Evolutionary conservation across 305 asterid species (phyloP), one percentile per base, ranked within the genome.

Genomic region (Fraxinus ornus): DNA sequence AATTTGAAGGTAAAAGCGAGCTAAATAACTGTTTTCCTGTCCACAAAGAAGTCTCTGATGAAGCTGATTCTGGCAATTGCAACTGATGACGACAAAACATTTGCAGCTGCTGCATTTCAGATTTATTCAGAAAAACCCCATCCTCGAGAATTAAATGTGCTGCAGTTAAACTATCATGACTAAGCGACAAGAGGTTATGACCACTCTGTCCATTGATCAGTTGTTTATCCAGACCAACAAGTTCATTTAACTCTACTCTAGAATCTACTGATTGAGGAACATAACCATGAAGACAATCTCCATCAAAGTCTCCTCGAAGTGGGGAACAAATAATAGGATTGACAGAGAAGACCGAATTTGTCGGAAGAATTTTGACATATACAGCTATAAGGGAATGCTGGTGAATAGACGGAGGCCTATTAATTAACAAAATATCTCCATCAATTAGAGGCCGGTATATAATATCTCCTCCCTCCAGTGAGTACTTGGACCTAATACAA

Each of bases 351-450:
- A 88, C 98, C 30, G 91, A 86, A 33, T 80, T 81, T 75, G 83
- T 81, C 0, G 98, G 99, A 68, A 97, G 98, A 83, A 92, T 71
- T 86, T 87, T 92, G 72, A 93, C 97, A 6, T 91, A 87, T 13
- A 97, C 85, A 17, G 98, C 95, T 84, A 97, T 85, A 22, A 92
- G 92, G 9, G 99, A 97, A 78, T 97, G 99, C 68, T 93, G 99
- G 84, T 97, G 99, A 79, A 97, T 95, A 78, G 98, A 91, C 7
- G 99, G 99, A 71, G 98, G 98, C 82, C 99, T 90, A 78, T 94
- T 94, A 78, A 95, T 89, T 89, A 95, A 84, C 84, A 97, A 87
- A 44, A 88, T 83, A 84, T 97, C 99, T 85, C 98, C 99, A 85
- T 97, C 97, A 26, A 85, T 70, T 39, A 97, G 92, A 55, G 97